Percentiles rank a stretch among this genome's conserved stretches.
Conservation (phyloP, 768 basidiomycete genomes). For the Termitomyces sp. region DNA sequence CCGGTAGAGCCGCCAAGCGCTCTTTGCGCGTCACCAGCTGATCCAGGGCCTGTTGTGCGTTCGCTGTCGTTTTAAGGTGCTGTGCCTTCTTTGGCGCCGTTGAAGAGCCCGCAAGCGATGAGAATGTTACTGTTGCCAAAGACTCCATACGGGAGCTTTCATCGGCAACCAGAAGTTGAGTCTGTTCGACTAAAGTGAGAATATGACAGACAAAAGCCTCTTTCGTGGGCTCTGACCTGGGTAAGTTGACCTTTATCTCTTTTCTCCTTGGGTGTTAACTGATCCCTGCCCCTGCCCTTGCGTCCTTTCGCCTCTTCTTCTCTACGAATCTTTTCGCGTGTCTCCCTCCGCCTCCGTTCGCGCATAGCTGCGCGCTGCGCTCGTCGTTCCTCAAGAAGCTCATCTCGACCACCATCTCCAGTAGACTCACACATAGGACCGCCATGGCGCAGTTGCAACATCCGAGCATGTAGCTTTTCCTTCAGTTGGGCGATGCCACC, state of each 20-base stretch:
- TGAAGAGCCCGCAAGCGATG: slow-evolving; percentile 45
- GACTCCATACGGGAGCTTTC: slow-evolving; percentile 21
- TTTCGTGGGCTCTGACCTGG: slow-evolving; percentile 38
- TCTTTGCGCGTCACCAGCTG: slow-evolving; percentile 75
- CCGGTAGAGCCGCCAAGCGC: slow-evolving; percentile 69
- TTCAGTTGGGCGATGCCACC: slow-evolving; percentile 61
- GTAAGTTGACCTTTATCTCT: slow-evolving; percentile 37
- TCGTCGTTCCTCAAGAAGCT: slow-evolving; percentile 75
- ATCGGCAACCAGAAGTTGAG: slow-evolving; percentile 70
- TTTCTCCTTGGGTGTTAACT: slow-evolving; percentile 19
- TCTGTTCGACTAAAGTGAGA: slow-evolving; percentile 29
- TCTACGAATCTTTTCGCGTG: slow-evolving; percentile 70
- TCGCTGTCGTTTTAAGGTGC: slow-evolving; percentile 64
- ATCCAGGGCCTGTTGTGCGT: slow-evolving; percentile 80
- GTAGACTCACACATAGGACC: slow-evolving; percentile 18
- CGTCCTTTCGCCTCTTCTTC: slow-evolving; percentile 57
- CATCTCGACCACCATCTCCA: slow-evolving; percentile 58
- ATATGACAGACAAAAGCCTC: not conserved
- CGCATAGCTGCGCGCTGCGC: slow-evolving; percentile 74
- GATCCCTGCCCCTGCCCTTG: slow-evolving; percentile 41
- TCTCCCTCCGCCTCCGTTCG: slow-evolving; percentile 80
- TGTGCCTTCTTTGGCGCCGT: slow-evolving; percentile 36
- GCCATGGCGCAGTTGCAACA: slow-evolving; percentile 58
- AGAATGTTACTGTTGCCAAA: slow-evolving; percentile 69
- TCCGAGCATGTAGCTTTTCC: slow-evolving; percentile 70